Evolutionary conservation across 176 grass and related monocot species (phyloP), one percentile per base, ranked within the genome.

Genomic region (Echinochloa phyllopogon): DNA sequence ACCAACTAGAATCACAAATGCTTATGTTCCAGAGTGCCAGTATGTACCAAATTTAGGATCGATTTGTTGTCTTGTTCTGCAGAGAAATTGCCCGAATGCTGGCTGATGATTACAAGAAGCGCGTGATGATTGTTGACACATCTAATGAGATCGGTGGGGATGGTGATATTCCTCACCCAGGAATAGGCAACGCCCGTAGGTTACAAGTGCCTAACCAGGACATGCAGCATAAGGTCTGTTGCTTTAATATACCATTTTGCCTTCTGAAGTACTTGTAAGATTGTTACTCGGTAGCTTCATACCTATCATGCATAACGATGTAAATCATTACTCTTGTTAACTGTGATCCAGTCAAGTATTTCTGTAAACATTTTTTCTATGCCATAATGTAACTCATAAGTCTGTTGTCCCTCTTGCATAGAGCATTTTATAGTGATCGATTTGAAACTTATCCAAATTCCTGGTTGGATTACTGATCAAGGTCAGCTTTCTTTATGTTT

Each of bases 101-200:
- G 45, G 91, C 93, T 39, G 96, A 98, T 87, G 93, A 98, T 63
- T 94, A 94, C 47, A 91, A 87, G 39, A 98, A 92, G 83, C 70
- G 89, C 45, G 91, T 98, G 29, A 92, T 98, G 83, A 98, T 98
- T 81, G 91, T 98, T 77, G 96, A 95, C 78, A 94, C 96, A 20
- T 98, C 96, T 39, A 98, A 98, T 84, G 96, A 98, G 75, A 98
- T 98, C 78, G 93, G 87, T 48, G 96, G 96, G 56, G 96, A 98
- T 78, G 96, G 93, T 75, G 96, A 98, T 74, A 95, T 95, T 87
- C 93, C 93, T 74, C 93, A 98, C 77, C 82, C 85, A 47, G 91
- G 91, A 63, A 98, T 95, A 80, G 93, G 96, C 47, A 76, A 82
- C 49, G 93, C 93, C 37, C 93, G 89, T 55, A 94, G 96, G 57